Evolutionary conservation across 352 stramenopile species (phyloP).

Genomic region (Phytophthora multivora): DNA sequence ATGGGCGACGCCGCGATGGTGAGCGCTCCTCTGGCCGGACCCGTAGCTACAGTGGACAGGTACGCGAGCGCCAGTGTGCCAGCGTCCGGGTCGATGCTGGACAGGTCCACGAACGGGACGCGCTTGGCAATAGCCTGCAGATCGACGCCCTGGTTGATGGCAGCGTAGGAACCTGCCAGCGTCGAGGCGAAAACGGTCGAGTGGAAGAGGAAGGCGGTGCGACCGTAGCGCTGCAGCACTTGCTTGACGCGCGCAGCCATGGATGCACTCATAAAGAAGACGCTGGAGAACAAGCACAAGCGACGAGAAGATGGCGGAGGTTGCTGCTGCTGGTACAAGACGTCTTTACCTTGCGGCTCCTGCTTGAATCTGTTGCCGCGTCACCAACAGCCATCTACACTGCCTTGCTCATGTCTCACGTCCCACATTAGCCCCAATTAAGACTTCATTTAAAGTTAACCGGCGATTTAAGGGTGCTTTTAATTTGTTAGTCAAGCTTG

Average conservation of each 20-base stretch:
- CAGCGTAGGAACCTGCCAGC: constrained; percentile 85
- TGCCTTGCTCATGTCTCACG: no score
- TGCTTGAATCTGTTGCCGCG: no score
- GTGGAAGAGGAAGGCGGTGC: constrained; percentile 93
- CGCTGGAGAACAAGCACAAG: no score
- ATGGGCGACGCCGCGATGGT: constrained; percentile 78
- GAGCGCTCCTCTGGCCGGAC: constrained; percentile 66
- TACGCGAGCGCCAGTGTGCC: constrained; percentile 87
- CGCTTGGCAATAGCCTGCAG: constrained; percentile 56
- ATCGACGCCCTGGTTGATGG: constrained; percentile 72
- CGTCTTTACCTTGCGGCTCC: no score
- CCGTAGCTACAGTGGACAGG: constrained; percentile 91
- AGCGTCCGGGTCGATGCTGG: constrained; percentile 70
- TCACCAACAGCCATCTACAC: no score
- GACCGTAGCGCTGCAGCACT: constrained; percentile 93
- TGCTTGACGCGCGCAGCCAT: constrained; percentile 79
- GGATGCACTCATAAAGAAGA: neutral
- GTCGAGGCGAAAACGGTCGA: constrained; percentile 95
- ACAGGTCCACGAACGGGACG: constrained; percentile 75
- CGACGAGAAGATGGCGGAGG: neutral
- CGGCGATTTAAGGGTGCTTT: no score
- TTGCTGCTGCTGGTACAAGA: neutral
- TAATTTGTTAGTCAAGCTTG: no score
- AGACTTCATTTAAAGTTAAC: no score
- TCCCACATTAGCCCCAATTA: no score